Conservation (phyloP, 2,329 filamentous ascomycete species). For the Phoma sp. region DNA sequence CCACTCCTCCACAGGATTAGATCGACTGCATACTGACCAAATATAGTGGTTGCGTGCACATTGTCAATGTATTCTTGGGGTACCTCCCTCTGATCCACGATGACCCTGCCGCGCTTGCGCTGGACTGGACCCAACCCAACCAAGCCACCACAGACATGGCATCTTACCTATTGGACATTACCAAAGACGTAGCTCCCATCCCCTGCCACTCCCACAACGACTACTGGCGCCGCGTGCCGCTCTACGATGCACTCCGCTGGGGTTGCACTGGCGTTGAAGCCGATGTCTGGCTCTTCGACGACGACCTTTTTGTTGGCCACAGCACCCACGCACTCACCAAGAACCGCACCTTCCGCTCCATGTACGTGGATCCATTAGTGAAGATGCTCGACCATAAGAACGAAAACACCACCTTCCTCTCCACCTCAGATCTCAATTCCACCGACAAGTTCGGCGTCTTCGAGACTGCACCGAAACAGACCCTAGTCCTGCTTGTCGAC, state of each 20-base stretch:
- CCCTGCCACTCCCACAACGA: conserved; percentile 66
- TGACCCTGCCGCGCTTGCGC: conserved; percentile 33
- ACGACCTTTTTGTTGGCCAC: conserved; percentile 65
- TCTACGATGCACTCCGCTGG: conserved; percentile 62
- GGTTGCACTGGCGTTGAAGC: conserved; percentile 65
- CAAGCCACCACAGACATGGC: conserved; percentile 43
- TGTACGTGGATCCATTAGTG: conserved; percentile 63
- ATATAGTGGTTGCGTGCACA: conserved; percentile 52
- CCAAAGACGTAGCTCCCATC: conserved; percentile 58
- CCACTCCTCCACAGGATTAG: background rate
- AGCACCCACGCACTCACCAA: conserved; percentile 55
- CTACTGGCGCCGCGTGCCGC: conserved; percentile 63
- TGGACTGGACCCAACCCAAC: conserved; percentile 53
- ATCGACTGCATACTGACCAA: conserved; percentile 20
- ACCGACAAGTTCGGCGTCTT: conserved; percentile 57
- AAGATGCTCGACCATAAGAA: conserved; percentile 60
- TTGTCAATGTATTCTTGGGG: conserved; percentile 50
- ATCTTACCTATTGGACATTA: conserved; percentile 56
- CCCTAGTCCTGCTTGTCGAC: conserved; percentile 62
- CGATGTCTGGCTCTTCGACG: conserved; percentile 63
- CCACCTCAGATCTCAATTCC: conserved; percentile 19
- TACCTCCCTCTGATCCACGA: conserved; percentile 50
- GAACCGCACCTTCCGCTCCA: conserved; percentile 56
- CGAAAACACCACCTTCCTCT: conserved; percentile 45
- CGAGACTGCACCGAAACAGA: conserved; percentile 57